Conservation (phyloP, 768 basidiomycete genomes). For the Mycena amicta region DNA sequence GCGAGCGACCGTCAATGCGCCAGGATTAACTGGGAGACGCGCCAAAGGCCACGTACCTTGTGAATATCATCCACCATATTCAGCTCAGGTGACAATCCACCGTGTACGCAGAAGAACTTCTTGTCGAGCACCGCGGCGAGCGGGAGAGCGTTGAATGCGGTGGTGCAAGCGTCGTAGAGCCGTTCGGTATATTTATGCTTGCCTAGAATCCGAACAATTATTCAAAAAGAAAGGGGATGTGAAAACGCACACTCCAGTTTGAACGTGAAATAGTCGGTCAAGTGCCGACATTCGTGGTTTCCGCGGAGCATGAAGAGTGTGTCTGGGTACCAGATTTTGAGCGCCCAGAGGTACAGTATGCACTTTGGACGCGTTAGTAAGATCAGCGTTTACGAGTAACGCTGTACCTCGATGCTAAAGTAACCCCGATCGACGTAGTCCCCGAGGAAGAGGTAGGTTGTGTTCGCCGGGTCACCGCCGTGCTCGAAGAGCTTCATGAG, state of each 20-base stretch:
- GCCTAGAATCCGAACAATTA: conserved; percentile 48
- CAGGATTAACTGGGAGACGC: not conserved
- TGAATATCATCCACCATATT: conserved; percentile 95
- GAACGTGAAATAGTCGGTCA: conserved; percentile 97
- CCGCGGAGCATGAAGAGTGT: conserved; percentile 95
- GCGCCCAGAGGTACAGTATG: conserved; percentile 94
- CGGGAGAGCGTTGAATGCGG: conserved; percentile 93
- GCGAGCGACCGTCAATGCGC: not conserved
- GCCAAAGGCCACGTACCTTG: conserved; percentile 49
- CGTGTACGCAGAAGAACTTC: conserved; percentile 98
- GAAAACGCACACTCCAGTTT: conserved; percentile 87
- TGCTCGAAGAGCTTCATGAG: conserved; percentile 95
- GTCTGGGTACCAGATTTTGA: conserved; percentile 99
- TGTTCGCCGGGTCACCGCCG: conserved; percentile 88
- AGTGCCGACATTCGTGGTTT: conserved; percentile 96
- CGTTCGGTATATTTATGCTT: conserved; percentile 98
- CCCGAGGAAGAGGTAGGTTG: conserved; percentile 88
- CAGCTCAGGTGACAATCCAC: conserved; percentile 94
- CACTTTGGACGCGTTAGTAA: conserved; percentile 56
- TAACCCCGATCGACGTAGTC: conserved; percentile 95
- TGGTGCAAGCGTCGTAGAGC: conserved; percentile 97
- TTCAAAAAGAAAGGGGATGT: not conserved
- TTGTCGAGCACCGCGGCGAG: conserved; percentile 99
- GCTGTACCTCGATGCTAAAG: conserved; percentile 79
- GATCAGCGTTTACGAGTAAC: not conserved